Evolutionary conservation across 768 basidiomycete genomes (phyloP), one percentile per base, ranked within the genome.

Genomic region (Myochromella boudieri): DNA sequence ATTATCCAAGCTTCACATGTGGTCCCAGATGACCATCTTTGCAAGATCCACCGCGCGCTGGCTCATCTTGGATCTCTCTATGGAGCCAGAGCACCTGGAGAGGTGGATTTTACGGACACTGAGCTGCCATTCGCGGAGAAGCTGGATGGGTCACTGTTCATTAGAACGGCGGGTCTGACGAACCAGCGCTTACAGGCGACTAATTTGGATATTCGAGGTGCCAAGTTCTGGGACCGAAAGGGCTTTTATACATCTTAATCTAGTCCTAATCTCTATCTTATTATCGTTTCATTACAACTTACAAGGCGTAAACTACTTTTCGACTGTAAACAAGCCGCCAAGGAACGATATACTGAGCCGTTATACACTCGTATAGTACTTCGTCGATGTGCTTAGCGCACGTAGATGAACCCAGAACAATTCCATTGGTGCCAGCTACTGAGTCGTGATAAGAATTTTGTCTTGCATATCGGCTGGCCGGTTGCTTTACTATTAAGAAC

Each of bases 131-230:
- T 76, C n/a, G 73, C 71, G 5, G 77, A 78, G 42, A 58, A 66
- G 31, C 53, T 76, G 22, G 85, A 87, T 58, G 85, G 85, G 7
- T 77, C 76, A 14, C 54, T 89, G 38, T 89, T 89, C 58, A 53
- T 84, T 28, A 68, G 84, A 36, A 67, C 68, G 0, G 84, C 82
- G 4, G 73, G 74, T 47, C 53, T 84, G 57, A 79, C 78, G 3
- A 67, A 70, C 18, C 67, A 73, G 45, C 63, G 71, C 45, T 66
- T 68, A 27, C 33, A 43, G 10, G 40, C 40, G 1, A 26, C 24
- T 9, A 18, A 50, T 7, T 3, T 48, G 29, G 27, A 37, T 5
- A 36, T 38, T 4, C 25, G 34, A 9, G 33, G 3, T 14, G 27
- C 40, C 7, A 43, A 42, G 32, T 44, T 44, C 10, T 52, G 51